These are phyloP conservation scores for Chlorella sp. DNA, from an alignment of 139 green algal genomes.

Conservation along the genomic window DNA sequence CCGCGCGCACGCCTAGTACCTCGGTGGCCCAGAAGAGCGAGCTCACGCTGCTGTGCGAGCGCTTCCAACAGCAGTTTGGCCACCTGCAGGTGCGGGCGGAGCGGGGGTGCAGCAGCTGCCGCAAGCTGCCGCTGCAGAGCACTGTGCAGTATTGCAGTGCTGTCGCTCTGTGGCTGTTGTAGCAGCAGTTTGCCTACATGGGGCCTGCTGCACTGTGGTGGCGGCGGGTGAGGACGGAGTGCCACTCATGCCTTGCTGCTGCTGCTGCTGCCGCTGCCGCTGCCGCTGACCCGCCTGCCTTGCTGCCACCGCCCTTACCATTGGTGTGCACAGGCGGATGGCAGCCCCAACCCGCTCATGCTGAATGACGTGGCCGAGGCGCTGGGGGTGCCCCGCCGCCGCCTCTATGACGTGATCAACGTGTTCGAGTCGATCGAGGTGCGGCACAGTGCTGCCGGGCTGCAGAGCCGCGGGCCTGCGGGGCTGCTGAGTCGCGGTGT, in stretches of 20 bases:
- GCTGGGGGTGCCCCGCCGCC: slow-evolving; percentile 72
- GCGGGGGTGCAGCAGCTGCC: no score
- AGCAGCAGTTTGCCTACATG: no score
- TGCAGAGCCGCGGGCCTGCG: no score
- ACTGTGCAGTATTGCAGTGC: no score
- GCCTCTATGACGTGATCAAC: slow-evolving; percentile 91
- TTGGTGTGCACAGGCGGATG: slow-evolving; percentile 27
- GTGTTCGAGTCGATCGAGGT: slow-evolving; percentile 84
- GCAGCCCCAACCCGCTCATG: slow-evolving; percentile 35
- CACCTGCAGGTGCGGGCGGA: slow-evolving; percentile 28
- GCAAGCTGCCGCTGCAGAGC: background rate
- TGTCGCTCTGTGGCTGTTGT: no score
- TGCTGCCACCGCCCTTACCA: background rate
- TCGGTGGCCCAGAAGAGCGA: slow-evolving; percentile 43
- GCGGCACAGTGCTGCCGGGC: no score
- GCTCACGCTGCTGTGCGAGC: slow-evolving; percentile 63
- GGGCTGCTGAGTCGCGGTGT: no score
- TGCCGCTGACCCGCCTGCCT: no score
- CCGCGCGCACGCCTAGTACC: slow-evolving; percentile 15
- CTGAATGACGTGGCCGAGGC: slow-evolving; percentile 62
- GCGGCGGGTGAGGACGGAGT: no score
- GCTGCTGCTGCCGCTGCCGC: no score
- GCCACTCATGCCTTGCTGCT: no score
- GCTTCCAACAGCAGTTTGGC: slow-evolving; percentile 58
- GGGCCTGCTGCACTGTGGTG: no score